These are phyloP conservation scores for Rhodotorula sp. DNA, from an alignment of 1,284 basidiomycete species.

Conservation along the genomic window DNA sequence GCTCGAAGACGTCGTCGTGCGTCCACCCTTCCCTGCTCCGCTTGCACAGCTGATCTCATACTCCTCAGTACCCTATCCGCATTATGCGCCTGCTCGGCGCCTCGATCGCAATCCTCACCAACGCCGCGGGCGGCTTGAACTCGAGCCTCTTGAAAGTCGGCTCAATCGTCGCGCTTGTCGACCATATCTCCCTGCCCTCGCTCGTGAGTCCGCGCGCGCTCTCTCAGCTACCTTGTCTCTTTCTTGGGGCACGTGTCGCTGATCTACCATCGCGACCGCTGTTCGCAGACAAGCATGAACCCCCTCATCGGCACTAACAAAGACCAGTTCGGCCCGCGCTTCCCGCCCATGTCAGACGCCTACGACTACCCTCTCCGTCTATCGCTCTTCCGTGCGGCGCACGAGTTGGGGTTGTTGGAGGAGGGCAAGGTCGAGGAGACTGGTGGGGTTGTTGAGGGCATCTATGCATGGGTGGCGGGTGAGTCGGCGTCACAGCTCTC, in stretches of 20 bases:
- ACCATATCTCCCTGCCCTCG: conserved; percentile 42
- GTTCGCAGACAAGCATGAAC: conserved; percentile 37
- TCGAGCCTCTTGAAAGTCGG: conserved; percentile 33
- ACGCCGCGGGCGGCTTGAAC: conserved; percentile 44
- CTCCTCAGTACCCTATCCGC: conserved; percentile 35
- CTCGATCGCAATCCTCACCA: conserved; percentile 40
- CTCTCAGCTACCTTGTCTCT: not conserved
- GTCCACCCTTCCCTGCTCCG: conserved; percentile 17
- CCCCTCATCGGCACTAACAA: conserved; percentile 42
- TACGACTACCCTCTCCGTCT: conserved; percentile 43
- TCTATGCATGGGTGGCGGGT: conserved; percentile 40
- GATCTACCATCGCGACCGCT: not conserved
- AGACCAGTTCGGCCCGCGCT: conserved; percentile 43
- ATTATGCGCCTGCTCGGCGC: conserved; percentile 40
- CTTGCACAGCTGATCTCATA: conserved; percentile 33
- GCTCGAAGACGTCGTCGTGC: conserved; percentile 1
- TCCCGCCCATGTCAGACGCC: conserved; percentile 46
- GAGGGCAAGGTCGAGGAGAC: conserved; percentile 10
- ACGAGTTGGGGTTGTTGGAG: conserved; percentile 27
- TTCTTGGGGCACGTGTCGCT: not conserved
- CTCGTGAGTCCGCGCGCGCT: conserved; percentile 14
- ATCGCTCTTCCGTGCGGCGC: conserved; percentile 34
- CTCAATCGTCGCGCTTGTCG: conserved; percentile 37
- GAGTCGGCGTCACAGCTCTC: not conserved
- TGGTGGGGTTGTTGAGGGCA: conserved; percentile 25